A percentile compares a stretch with the other conserved stretches of the same genome.
These are phyloP conservation scores for Mycena rosella DNA, from an alignment of 768 basidiomycete species.

Conservation along the genomic window DNA sequence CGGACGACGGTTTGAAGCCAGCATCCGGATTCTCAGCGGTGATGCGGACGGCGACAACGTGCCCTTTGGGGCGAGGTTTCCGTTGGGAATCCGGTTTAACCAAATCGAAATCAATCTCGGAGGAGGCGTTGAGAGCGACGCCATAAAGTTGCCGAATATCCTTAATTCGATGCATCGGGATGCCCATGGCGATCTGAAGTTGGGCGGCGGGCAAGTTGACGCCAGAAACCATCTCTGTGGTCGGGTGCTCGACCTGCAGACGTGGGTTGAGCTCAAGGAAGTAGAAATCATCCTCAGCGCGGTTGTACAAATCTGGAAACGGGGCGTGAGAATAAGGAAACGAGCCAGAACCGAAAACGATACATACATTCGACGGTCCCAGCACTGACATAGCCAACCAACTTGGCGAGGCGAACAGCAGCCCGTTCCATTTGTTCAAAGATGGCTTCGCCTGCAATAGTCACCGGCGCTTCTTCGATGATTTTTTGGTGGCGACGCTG, in stretches of 20 bases:
- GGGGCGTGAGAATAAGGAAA: slow-evolving; percentile 26
- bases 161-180: slow-evolving; percentile 94
- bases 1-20: slow-evolving; percentile 99
- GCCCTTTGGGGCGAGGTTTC: slow-evolving; percentile 96
- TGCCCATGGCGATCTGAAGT: slow-evolving; percentile 97
- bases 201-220: slow-evolving; percentile 98
- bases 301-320: slow-evolving; percentile 89
- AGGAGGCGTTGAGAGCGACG: slow-evolving; percentile 87
- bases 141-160: slow-evolving; percentile 98
- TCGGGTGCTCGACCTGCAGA: slow-evolving; percentile 99
- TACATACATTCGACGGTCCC: slow-evolving; percentile 98
- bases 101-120: slow-evolving; percentile 98
- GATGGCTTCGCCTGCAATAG: slow-evolving; percentile 91
- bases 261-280: slow-evolving; percentile 99
- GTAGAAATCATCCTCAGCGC: slow-evolving; percentile 93
- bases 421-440: slow-evolving; percentile 99
- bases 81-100: slow-evolving; percentile 93
- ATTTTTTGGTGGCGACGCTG: slow-evolving; percentile 99
- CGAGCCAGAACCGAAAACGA: slow-evolving; percentile 28
- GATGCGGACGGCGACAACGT: slow-evolving; percentile 98
- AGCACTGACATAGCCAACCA: slow-evolving; percentile 98
- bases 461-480: slow-evolving; percentile 99
- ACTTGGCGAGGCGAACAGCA: slow-evolving; percentile 98
- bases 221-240: slow-evolving; percentile 99
- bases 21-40: slow-evolving; percentile 99